Base-by-base conservation (phyloP, 2,329 filamentous ascomycete species). In the Aureobasidium zeae region DNA sequence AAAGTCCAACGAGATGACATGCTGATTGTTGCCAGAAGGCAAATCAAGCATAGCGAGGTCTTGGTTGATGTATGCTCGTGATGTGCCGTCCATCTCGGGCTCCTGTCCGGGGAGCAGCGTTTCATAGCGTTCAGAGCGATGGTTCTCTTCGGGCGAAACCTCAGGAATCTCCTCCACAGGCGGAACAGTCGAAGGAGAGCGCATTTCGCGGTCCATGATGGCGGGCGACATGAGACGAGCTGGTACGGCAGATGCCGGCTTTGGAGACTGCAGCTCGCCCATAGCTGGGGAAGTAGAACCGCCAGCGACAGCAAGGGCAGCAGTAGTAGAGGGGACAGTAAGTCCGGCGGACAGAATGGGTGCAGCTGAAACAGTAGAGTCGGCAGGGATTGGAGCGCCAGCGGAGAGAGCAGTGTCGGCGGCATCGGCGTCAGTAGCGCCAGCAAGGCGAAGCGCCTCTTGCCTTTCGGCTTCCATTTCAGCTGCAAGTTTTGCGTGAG, bases 141-240 rank as follows among this genome's bases (percentile, higher is more conserved):
- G 57, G 53, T 56, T 55, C 30, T 62, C 57, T 26, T 62, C 58
- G 31, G 49, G 49, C 1, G 58, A 56, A 8, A 55, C 49, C 2
- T 35, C 46, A 0, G 52, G 50, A 1, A 50, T 26, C 3, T 53
- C 51, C 38, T 56, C 52, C 1, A 53, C 50, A 16, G 58, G 55
- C 13, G 60, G 58, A 5, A 63, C 51, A 9, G 52, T 52, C 8
- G 43, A 63, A 7, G 60, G 60, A 4, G 60, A 63, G 9, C 59
- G 52, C 10, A 24, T 47, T 20, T 52, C 51, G 22, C 48, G 36
- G 25, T 47, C 45, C 13, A 9, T 5, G n/a, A 36, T 10, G 15
- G 39, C 30, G 12, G 41, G 41, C 4, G 41, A 37, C 33, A 37
- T 36, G 9, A 47, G 32, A 19, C 45, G 21, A 9, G 45, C 30